Percentiles rank a stretch among this genome's conserved stretches.
phyloP scores from a whole-genome alignment of 192 early-diverging fungal genomes.

The Coemansia javaensis region DNA sequence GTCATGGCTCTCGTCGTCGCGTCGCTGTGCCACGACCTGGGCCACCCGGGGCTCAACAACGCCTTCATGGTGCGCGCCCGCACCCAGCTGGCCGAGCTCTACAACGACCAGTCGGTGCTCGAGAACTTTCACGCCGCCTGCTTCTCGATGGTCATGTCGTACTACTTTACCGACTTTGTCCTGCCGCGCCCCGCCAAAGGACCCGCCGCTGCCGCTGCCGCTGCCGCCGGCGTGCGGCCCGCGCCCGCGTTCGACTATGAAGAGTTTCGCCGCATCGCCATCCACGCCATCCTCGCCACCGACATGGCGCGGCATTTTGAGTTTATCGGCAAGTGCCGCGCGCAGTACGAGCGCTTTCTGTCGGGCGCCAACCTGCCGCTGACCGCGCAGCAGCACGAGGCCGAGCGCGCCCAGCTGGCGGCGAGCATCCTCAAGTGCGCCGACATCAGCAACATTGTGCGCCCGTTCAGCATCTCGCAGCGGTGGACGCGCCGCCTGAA shows the following conservation, averaged over 20 bases:
- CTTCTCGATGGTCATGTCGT: conserved; percentile 58
- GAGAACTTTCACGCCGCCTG: conserved; percentile 89
- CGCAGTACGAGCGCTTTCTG: conserved; percentile 54
- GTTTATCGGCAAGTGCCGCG: conserved; percentile 68
- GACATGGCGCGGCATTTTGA: conserved; percentile 80
- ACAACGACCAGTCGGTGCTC: conserved; percentile 90
- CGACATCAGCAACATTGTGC: conserved; percentile 72
- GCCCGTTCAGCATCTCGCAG: conserved; percentile 65
- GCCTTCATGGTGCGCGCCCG: conserved; percentile 78
- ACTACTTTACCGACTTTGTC: conserved; percentile 46
- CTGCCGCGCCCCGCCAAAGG: conserved; percentile 9
- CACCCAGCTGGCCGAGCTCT: conserved; percentile 80
- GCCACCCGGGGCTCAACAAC: conserved; percentile 95
- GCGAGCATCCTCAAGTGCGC: conserved; percentile 76
- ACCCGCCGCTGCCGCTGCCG: too few species aligned
- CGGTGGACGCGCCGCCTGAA: conserved; percentile 66
- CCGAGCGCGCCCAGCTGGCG: conserved; percentile 60
- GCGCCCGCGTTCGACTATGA: conserved; percentile 43
- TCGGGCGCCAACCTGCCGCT: conserved; percentile 40
- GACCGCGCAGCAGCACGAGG: conserved; percentile 50
- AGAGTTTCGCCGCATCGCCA: conserved; percentile 67
- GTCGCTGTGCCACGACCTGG: conserved; percentile 75
- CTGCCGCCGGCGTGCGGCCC: not conserved
- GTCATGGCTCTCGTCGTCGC: conserved; percentile 72
- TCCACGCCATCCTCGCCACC: conserved; percentile 70